Percentiles rank a stretch among this genome's conserved stretches.
phyloP scores from a whole-genome alignment of 2,329 filamentous ascomycete genomes.

The Fusarium paranaense region DNA sequence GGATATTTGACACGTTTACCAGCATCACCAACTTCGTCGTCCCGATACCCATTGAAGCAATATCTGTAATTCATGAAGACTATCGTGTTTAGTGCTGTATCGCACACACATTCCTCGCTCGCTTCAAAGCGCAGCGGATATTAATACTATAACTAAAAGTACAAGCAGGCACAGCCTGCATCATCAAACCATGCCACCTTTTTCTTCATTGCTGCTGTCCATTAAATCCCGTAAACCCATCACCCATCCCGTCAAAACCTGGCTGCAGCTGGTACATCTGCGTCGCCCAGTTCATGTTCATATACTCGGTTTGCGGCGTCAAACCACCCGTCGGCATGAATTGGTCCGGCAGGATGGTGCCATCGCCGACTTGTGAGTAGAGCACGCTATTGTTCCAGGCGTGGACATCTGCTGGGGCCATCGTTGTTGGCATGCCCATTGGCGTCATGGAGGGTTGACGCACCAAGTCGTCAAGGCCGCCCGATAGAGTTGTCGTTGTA shows the following conservation, averaged over 20 bases:
- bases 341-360: constrained; percentile 40
- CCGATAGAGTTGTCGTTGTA: constrained; percentile 13
- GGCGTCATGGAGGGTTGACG: constrained; percentile 37
- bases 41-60: background rate
- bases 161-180: constrained; percentile 33
- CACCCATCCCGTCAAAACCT: constrained; percentile 35
- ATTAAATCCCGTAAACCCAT: constrained; percentile 43
- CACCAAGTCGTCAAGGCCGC: constrained; percentile 35
- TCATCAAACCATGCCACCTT: background rate
- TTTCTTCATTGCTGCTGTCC: constrained; percentile 26
- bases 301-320: constrained; percentile 44
- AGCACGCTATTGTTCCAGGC: constrained; percentile 47
- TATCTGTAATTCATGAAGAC: background rate
- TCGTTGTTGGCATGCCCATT: constrained; percentile 16
- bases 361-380: constrained; percentile 35
- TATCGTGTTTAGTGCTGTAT: background rate
- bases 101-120: background rate
- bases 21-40: background rate
- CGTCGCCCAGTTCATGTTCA: constrained; percentile 34
- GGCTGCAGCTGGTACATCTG: constrained; percentile 43
- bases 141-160: constrained; percentile 31
- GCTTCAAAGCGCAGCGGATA: constrained; percentile 10
- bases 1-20: background rate
- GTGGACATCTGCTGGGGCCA: constrained; percentile 41
- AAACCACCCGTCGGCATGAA: constrained; percentile 33